A percentile compares a stretch with the other conserved stretches of the same genome.
Evolutionary conservation across 345 rosid genomes (phyloP).

Genomic region (Lepidium sativum): DNA sequence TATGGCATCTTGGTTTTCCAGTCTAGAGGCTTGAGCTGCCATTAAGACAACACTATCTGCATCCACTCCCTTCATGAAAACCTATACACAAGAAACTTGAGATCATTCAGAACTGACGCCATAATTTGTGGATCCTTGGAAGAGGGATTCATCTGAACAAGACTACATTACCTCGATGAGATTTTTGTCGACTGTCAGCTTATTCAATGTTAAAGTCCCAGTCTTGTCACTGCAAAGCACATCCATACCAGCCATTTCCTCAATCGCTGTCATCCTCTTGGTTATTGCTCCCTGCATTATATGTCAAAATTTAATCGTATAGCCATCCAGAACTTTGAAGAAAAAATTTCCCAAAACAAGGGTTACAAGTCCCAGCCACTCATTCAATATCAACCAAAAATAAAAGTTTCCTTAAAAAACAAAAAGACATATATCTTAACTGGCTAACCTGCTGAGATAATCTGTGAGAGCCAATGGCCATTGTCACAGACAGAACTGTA

Average conservation of each 20-base stretch:
- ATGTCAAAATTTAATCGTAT: background rate
- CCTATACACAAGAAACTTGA: conserved; percentile 35
- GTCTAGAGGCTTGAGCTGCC: conserved; percentile 96
- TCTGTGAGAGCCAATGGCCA: conserved; percentile 98
- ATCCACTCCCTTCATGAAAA: conserved; percentile 78
- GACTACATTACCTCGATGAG: conserved; percentile 97
- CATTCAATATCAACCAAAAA: too few species aligned
- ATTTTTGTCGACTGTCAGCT: conserved; percentile 87
- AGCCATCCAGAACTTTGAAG: too few species aligned
- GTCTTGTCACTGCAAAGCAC: conserved; percentile 99
- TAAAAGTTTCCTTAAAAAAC: too few species aligned
- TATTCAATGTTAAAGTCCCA: conserved; percentile 89
- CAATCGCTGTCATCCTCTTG: conserved; percentile 98
- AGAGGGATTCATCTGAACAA: too few species aligned
- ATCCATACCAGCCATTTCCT: conserved; percentile 99
- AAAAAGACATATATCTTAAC: too few species aligned
- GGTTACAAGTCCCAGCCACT: too few species aligned
- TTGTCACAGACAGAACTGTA: conserved; percentile 94
- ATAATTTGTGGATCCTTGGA: too few species aligned
- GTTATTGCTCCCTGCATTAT: conserved; percentile 85
- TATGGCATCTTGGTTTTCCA: conserved; percentile 94
- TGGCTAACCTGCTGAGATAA: conserved; percentile 82
- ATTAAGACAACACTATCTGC: conserved; percentile 77
- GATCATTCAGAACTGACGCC: background rate
- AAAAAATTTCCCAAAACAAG: too few species aligned